Conservation (phyloP, 805 yeast species). For the Vanderwaltozyma verrucispora region DNA sequence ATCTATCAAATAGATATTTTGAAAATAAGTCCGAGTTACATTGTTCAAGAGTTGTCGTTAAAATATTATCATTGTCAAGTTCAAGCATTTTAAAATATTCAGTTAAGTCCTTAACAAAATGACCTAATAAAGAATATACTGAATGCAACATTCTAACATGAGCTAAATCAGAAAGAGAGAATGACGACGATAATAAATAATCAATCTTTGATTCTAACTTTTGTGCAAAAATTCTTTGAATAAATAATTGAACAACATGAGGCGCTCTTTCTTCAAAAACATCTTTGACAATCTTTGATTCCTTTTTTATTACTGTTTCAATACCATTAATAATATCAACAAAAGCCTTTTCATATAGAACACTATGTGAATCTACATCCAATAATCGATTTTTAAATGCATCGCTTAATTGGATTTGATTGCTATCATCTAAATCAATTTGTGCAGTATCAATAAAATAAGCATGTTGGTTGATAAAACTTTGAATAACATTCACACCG, state of each 20-base stretch:
- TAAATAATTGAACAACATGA: constrained; percentile 56
- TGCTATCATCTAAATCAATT: constrained; percentile 21
- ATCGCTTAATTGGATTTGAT: constrained; percentile 32
- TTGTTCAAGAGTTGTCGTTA: constrained; percentile 52
- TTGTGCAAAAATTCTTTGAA: constrained; percentile 70
- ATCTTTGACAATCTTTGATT: constrained; percentile 59
- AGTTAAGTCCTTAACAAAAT: constrained; percentile 54
- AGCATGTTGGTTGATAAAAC: constrained; percentile 71
- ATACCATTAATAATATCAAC: constrained; percentile 45
- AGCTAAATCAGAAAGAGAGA: constrained; percentile 53
- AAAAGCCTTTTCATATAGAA: constrained; percentile 43
- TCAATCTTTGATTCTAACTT: constrained; percentile 49
- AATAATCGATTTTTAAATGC: constrained; percentile 48
- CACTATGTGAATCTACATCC: constrained; percentile 44
- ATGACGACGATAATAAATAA: constrained; percentile 50
- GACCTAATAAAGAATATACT: constrained; percentile 47
- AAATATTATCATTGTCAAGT: constrained; percentile 33
- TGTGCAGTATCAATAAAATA: constrained; percentile 39
- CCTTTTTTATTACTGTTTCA: constrained; percentile 51
- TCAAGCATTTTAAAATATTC: constrained; percentile 44
- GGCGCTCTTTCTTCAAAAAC: constrained; percentile 61
- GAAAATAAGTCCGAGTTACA: constrained; percentile 63
- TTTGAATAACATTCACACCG: constrained; percentile 71
- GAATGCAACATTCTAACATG: constrained; percentile 67
- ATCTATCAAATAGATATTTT: constrained; percentile 52